These are phyloP conservation scores for Suillus sp. DNA, from an alignment of 768 basidiomycete species.

Conservation along the genomic window DNA sequence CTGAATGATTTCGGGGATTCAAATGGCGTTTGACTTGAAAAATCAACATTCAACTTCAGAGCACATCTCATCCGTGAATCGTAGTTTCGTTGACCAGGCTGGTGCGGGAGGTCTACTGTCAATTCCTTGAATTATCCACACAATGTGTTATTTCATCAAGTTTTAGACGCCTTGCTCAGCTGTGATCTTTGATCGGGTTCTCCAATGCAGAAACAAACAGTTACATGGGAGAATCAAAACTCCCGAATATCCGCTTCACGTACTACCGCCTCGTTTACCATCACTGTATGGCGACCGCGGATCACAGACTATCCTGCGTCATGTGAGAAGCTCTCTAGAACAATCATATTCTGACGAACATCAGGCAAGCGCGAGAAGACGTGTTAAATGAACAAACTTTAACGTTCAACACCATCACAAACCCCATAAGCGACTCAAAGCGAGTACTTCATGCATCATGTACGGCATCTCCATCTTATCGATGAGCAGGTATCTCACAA, in stretches of 20 bases:
- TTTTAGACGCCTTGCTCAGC: background rate
- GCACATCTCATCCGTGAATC: background rate
- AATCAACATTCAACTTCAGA: background rate
- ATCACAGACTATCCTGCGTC: background rate
- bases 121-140: background rate
- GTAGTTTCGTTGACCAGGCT: background rate
- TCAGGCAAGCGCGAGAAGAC: background rate
- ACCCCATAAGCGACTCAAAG: background rate
- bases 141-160: background rate
- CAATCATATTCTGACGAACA: background rate
- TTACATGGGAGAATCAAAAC: background rate
- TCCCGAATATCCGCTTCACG: background rate
- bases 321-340: background rate
- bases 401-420: background rate
- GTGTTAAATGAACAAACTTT: background rate
- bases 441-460: background rate
- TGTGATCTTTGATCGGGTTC: background rate
- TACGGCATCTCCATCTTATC: conserved; percentile 7
- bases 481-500: conserved; percentile 8
- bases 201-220: background rate
- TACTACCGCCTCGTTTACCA: background rate
- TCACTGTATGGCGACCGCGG: background rate
- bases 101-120: background rate
- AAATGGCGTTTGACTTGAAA: background rate
- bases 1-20: background rate